Conservation (phyloP, 345 rosid species). For the Hevea brasiliensis region DNA sequence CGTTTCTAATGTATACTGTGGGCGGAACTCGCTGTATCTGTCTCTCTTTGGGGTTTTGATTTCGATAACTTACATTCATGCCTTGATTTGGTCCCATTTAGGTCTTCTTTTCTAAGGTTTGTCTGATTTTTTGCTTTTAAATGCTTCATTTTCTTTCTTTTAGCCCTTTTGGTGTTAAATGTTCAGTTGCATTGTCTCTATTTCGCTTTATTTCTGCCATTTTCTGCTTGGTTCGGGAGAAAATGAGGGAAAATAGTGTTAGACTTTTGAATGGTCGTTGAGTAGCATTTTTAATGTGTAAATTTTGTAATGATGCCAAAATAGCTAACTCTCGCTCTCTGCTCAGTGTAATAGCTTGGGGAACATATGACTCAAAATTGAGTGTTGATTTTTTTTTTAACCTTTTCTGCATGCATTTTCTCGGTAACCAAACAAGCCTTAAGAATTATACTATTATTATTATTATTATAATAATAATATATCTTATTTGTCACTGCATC, state of each 20-base stretch:
- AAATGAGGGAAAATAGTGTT: slow-evolving; percentile 13
- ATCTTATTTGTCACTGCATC: not conserved
- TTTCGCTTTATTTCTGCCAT: not conserved
- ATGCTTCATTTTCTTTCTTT: not conserved
- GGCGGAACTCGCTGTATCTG: not conserved
- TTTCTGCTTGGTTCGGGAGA: slow-evolving; percentile 25
- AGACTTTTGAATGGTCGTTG: not conserved
- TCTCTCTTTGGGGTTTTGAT: slow-evolving; percentile 3
- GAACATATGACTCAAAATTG: not conserved
- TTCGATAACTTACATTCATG: not conserved
- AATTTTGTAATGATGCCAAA: not conserved
- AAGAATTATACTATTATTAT: not conserved
- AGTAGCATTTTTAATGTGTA: not conserved
- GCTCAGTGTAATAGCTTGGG: not conserved
- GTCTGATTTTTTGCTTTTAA: not conserved
- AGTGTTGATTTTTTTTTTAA: not conserved
- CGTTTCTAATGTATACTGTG: not conserved
- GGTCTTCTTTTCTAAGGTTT: slow-evolving; percentile 6
- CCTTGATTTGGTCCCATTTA: not conserved
- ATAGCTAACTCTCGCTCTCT: not conserved
- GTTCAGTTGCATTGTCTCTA: not conserved
- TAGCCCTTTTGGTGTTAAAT: too few species aligned
- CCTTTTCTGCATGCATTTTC: slow-evolving; percentile 16
- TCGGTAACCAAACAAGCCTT: slow-evolving; percentile 14
- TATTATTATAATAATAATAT: not conserved